Percentiles rank a stretch among this genome's conserved stretches.
Conservation (phyloP, 2,329 filamentous ascomycete genomes). For the Emergomyces pasteurianus region DNA sequence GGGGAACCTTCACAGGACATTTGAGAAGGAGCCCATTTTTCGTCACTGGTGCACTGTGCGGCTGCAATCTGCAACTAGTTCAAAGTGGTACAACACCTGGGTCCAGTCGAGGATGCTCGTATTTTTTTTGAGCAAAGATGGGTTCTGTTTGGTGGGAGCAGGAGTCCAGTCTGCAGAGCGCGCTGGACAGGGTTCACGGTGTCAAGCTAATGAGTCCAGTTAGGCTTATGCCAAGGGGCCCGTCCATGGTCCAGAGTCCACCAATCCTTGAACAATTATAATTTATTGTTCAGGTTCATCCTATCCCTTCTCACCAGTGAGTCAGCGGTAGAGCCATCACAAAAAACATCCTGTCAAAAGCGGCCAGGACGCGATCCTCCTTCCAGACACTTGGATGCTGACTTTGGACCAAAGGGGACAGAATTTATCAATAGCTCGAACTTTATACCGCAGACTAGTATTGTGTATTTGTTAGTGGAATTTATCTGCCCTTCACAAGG, state of each 20-base stretch:
- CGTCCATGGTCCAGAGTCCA: conserved; percentile 1
- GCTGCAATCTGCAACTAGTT: conserved; percentile 14
- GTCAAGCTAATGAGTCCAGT: background rate
- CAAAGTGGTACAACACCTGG: conserved; percentile 3
- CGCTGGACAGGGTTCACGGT: conserved; percentile 2
- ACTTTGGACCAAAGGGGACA: background rate
- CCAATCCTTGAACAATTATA: background rate
- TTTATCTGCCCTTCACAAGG: background rate
- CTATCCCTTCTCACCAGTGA: background rate
- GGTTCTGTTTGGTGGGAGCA: conserved; percentile 1
- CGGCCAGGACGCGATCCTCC: conserved; percentile 1
- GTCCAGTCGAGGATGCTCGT: conserved; percentile 2
- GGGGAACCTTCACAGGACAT: background rate
- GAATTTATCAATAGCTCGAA: conserved; percentile 1
- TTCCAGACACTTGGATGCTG: background rate
- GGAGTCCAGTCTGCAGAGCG: background rate
- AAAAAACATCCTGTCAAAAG: conserved; percentile 2
- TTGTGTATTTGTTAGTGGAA: background rate
- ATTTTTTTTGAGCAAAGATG: background rate
- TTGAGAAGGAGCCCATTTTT: conserved; percentile 5
- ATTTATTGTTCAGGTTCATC: background rate
- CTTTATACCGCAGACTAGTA: background rate
- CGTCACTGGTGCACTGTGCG: conserved; percentile 13
- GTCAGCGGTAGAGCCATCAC: background rate
- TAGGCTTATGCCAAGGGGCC: conserved; percentile 1